A percentile compares a stretch with the other conserved stretches of the same genome.
These are phyloP conservation scores for Pseudogymnoascus sp. DNA, from an alignment of 2,329 filamentous ascomycete species.

Conservation along the genomic window DNA sequence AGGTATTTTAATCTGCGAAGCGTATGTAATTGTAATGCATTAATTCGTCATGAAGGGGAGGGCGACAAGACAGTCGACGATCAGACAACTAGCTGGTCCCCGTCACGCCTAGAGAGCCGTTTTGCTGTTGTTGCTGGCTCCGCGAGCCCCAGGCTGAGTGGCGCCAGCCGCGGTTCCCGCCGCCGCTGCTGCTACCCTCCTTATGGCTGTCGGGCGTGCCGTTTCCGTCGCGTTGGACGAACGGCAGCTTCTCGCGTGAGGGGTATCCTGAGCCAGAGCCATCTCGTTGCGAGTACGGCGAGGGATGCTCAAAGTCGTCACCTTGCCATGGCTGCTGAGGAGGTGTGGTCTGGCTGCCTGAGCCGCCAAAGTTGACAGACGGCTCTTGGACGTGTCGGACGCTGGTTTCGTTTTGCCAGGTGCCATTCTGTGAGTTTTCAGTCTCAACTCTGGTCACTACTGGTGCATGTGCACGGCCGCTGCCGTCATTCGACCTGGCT, in stretches of 20 bases:
- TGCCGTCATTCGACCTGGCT: conserved; percentile 45
- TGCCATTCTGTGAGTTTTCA: conserved; percentile 62
- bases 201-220: conserved; percentile 28
- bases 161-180: conserved; percentile 24
- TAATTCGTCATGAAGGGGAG: not conserved
- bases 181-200: conserved; percentile 13
- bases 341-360: conserved; percentile 40
- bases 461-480: conserved; percentile 38
- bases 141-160: conserved; percentile 25
- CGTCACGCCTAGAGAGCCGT: conserved; percentile 28
- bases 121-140: conserved; percentile 19
- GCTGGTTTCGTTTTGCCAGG: conserved; percentile 76
- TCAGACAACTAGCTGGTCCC: conserved; percentile 21
- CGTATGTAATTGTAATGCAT: not conserved
- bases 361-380: conserved; percentile 30
- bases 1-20: not conserved
- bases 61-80: not conserved
- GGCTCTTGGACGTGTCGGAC: conserved; percentile 68
- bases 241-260: not conserved
- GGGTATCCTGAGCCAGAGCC: not conserved
- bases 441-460: conserved; percentile 68
- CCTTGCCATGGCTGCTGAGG: conserved; percentile 40
- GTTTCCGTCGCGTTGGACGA: conserved; percentile 12
- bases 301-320: conserved; percentile 22
- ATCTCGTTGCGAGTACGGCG: conserved; percentile 21